Conservation (phyloP, 768 basidiomycete species). For the Lentinula aciculospora region DNA sequence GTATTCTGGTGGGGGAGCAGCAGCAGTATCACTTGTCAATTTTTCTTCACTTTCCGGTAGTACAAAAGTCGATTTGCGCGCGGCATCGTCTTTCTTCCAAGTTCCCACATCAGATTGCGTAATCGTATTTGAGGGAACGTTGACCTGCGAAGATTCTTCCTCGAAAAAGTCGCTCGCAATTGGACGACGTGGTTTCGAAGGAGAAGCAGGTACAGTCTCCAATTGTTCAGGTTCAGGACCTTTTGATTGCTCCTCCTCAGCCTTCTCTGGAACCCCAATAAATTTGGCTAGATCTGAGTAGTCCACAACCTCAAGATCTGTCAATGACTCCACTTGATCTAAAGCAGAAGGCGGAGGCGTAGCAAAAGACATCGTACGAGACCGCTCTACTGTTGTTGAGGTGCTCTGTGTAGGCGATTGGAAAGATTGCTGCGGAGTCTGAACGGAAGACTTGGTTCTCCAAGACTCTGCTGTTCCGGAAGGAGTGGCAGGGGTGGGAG, state of each 20-base stretch:
- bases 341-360: slow-evolving; percentile 29
- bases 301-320: slow-evolving; percentile 72
- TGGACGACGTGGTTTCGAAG: slow-evolving; percentile 30
- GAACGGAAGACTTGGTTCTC: slow-evolving; percentile 47
- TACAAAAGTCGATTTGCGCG: neutral
- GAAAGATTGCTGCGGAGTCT: slow-evolving; percentile 24
- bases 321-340: slow-evolving; percentile 40
- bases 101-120: slow-evolving; percentile 27
- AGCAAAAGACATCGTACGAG: slow-evolving; percentile 23
- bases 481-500: slow-evolving; percentile 11
- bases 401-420: slow-evolving; percentile 15
- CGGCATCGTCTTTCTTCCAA: slow-evolving; percentile 35
- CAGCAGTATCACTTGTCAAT: neutral
- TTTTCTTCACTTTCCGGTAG: neutral
- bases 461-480: slow-evolving; percentile 44
- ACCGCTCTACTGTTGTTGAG: slow-evolving; percentile 10
- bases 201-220: slow-evolving; percentile 13
- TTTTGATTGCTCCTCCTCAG: slow-evolving; percentile 12
- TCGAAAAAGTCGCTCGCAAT: slow-evolving; percentile 73
- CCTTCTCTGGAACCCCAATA: slow-evolving; percentile 30
- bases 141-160: slow-evolving; percentile 24
- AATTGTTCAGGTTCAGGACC: slow-evolving; percentile 12
- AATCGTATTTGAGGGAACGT: slow-evolving; percentile 7
- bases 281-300: slow-evolving; percentile 74
- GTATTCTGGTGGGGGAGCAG: too few relatives aligned